Conservation (phyloP, 441 rosid species). For the Arabidopsis lyrata region DNA sequence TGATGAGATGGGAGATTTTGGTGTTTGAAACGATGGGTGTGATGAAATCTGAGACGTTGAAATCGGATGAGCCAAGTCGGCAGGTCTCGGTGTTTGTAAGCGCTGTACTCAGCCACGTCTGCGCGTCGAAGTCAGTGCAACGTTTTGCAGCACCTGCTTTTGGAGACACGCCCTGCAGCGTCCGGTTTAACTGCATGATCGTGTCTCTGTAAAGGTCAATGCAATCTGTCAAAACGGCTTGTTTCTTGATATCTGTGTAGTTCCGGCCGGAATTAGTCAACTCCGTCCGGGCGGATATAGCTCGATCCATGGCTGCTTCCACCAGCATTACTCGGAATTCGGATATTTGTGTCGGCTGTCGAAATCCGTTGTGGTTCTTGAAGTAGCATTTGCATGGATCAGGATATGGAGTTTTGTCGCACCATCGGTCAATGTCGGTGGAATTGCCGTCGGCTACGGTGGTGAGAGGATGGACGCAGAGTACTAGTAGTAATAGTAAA, state of each 20-base stretch:
- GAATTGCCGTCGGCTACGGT: conserved; percentile 14
- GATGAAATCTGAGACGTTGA: conserved; percentile 66
- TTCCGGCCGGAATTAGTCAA: conserved; percentile 39
- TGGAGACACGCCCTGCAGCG: conserved; percentile 49
- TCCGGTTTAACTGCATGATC: conserved; percentile 64
- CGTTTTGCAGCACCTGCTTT: conserved; percentile 19
- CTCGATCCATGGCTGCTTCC: conserved; percentile 57
- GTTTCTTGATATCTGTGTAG: conserved; percentile 47
- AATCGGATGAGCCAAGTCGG: conserved; percentile 62
- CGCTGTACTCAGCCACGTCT: conserved; percentile 89
- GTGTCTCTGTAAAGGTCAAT: conserved; percentile 61
- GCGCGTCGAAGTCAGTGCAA: conserved; percentile 70
- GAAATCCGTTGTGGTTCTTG: conserved; percentile 37
- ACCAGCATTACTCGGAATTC: conserved; percentile 59
- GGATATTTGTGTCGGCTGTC: conserved; percentile 49
- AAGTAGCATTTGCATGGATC: conserved; percentile 60
- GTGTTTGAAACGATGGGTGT: conserved; percentile 54
- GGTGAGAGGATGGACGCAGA: conserved; percentile 26
- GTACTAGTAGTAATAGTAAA: conserved; percentile 41
- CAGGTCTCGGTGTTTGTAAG: conserved; percentile 81
- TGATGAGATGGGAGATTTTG: conserved; percentile 63
- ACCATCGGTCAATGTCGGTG: conserved; percentile 60
- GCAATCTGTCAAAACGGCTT: conserved; percentile 66
- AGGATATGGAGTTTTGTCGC: conserved; percentile 75
- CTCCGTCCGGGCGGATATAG: conserved; percentile 47